A percentile compares a stretch with the other conserved stretches of the same genome.
phyloP scores from a whole-genome alignment of 2,329 filamentous ascomycete species.

The Monilinia polystroma region DNA sequence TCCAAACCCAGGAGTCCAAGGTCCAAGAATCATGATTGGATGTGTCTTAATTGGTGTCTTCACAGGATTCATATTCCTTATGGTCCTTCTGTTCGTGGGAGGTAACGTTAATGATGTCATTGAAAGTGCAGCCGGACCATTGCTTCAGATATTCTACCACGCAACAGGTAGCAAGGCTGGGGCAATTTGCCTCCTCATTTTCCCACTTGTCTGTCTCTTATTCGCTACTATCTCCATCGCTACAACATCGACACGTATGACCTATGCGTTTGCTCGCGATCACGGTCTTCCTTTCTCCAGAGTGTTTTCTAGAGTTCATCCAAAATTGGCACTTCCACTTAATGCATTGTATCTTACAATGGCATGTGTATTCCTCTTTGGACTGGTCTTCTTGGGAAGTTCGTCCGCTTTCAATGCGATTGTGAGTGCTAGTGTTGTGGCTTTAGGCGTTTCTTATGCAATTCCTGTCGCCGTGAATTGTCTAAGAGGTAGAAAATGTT shows the following conservation, averaged over 20 bases:
- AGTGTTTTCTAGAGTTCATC: constrained; percentile 61
- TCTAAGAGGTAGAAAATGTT: constrained; percentile 62
- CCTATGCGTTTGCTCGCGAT: constrained; percentile 65
- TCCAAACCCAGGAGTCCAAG: constrained; percentile 49
- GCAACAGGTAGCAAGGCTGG: constrained; percentile 45
- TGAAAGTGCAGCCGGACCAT: constrained; percentile 46
- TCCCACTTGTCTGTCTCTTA: constrained; percentile 61
- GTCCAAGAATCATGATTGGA: constrained; percentile 51
- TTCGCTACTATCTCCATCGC: constrained; percentile 63
- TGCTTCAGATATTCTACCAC: constrained; percentile 52
- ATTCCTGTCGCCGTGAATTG: constrained; percentile 71
- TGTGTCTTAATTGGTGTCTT: constrained; percentile 49
- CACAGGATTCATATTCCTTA: constrained; percentile 40
- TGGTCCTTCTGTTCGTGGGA: constrained; percentile 41
- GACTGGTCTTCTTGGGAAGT: constrained; percentile 65
- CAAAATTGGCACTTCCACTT: constrained; percentile 60
- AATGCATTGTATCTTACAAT: constrained; percentile 64
- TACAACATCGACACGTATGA: constrained; percentile 49
- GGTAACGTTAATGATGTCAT: constrained; percentile 45
- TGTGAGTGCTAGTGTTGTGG: constrained; percentile 67
- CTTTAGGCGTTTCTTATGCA: constrained; percentile 69
- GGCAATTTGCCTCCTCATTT: constrained; percentile 42
- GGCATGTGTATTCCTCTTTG: constrained; percentile 62
- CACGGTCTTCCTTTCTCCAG: constrained; percentile 62
- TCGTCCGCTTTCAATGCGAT: constrained; percentile 70